phyloP scores from a whole-genome alignment of 192 early-diverging fungal species.

The Paraglomus brasilianum region DNA sequence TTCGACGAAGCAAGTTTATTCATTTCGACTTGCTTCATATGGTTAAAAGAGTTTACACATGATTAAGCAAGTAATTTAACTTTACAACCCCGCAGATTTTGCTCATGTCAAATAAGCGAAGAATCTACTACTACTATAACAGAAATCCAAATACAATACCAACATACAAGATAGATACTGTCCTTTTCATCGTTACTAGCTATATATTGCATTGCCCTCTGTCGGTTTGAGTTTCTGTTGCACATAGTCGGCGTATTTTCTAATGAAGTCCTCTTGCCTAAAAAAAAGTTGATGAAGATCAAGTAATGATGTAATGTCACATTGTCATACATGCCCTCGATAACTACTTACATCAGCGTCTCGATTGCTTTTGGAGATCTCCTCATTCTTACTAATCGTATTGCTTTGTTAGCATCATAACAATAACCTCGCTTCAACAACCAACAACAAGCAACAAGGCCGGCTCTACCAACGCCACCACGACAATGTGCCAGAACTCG shows the following conservation, averaged over 20 bases:
- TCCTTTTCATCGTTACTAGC: too few species aligned
- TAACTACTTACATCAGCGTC: slow-evolving; percentile 58
- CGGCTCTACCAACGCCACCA: slow-evolving; percentile 73
- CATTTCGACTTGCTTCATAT: too few species aligned
- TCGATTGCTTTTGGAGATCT: slow-evolving; percentile 72
- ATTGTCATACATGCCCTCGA: slow-evolving; percentile 29
- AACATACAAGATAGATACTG: too few species aligned
- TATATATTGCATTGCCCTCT: too few species aligned
- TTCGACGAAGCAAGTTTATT: too few species aligned
- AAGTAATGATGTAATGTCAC: neutral
- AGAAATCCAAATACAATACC: too few species aligned
- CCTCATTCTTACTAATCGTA: slow-evolving; percentile 56
- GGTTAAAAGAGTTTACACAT: too few species aligned
- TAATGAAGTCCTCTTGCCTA: slow-evolving; percentile 30
- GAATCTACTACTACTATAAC: too few species aligned
- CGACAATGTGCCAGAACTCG: slow-evolving; percentile 71
- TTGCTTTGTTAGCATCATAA: slow-evolving; percentile 47
- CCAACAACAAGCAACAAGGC: slow-evolving; percentile 75
- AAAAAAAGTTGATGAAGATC: neutral
- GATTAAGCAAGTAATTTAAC: too few species aligned
- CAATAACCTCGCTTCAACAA: slow-evolving; percentile 57
- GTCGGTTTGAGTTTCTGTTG: neutral
- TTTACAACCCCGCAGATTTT: too few species aligned
- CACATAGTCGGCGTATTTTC: slow-evolving; percentile 19
- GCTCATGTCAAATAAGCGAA: too few species aligned